phyloP scores from a whole-genome alignment of 257 asterid species.

The Fraxinus quadrangulata region DNA sequence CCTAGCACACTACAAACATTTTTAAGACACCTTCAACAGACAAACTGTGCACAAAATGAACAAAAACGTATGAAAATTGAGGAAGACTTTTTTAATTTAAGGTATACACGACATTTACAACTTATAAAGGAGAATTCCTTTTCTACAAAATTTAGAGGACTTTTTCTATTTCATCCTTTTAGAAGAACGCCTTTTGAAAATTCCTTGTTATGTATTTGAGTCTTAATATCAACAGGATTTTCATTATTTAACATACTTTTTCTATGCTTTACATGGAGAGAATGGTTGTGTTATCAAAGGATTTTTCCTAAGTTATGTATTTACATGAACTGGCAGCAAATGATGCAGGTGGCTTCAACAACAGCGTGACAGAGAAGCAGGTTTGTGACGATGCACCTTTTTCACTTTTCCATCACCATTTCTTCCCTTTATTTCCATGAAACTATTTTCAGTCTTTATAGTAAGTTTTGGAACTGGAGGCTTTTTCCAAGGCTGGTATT shows the following conservation, averaged over 20 bases:
- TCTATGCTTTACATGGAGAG: not conserved
- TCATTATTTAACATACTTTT: slow-evolving; percentile 9
- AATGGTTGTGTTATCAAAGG: not conserved
- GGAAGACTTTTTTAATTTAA: not conserved
- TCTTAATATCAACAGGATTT: not conserved
- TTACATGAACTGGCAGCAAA: slow-evolving; percentile 58
- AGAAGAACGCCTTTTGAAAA: not conserved
- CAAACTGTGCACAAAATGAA: not conserved
- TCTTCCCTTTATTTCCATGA: not conserved
- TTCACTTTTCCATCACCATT: not conserved
- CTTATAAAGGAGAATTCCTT: not conserved
- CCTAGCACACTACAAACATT: not conserved
- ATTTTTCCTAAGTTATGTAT: slow-evolving; percentile 15
- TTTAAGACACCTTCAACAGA: not conserved
- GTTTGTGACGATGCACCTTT: slow-evolving; percentile 44
- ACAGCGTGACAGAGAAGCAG: slow-evolving; percentile 96
- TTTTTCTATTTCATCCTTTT: not conserved
- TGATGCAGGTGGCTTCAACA: slow-evolving; percentile 95
- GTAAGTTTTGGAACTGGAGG: not conserved
- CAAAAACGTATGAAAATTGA: not conserved
- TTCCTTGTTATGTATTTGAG: not conserved
- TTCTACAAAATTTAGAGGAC: not conserved
- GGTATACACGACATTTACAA: not conserved
- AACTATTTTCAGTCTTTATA: not conserved
- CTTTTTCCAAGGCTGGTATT: not conserved